Percentiles rank a stretch among this genome's conserved stretches.
These are phyloP conservation scores for Stagonosporopsis rhizophila DNA, from an alignment of 2,329 filamentous ascomycete species.

Conservation along the genomic window DNA sequence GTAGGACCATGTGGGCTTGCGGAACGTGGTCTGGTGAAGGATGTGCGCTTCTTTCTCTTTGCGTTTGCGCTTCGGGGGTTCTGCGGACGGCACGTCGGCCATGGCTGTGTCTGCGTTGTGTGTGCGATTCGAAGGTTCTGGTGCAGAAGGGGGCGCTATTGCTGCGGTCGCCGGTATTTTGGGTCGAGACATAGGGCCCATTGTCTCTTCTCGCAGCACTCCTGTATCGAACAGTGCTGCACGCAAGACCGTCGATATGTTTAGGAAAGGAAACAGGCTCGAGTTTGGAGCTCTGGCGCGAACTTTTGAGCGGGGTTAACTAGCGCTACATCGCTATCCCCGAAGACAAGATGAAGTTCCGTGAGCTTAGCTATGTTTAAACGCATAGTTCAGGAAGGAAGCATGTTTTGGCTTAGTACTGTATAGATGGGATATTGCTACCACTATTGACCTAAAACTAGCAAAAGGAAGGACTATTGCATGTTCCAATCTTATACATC, in stretches of 20 bases:
- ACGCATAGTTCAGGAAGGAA: too few species aligned
- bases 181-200: neutral
- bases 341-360: constrained; percentile 4
- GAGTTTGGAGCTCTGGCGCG: constrained; percentile 19
- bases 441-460: too few species aligned
- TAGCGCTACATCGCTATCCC: constrained; percentile 29
- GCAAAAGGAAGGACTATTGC: too few species aligned
- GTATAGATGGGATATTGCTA: too few species aligned
- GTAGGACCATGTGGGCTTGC: constrained; percentile 51
- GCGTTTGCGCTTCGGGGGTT: constrained; percentile 29
- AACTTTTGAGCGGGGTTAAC: constrained; percentile 33
- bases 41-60: constrained; percentile 27
- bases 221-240: neutral
- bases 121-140: neutral
- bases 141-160: neutral
- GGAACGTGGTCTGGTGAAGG: constrained; percentile 49
- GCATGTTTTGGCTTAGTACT: too few species aligned
- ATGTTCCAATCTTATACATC: too few species aligned
- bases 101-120: constrained; percentile 7
- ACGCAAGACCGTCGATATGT: neutral
- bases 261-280: neutral
- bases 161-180: neutral
- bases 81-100: constrained; percentile 6
- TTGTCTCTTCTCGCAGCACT: neutral
- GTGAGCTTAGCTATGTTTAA: too few species aligned